phyloP scores from a whole-genome alignment of 75 land plant genomes.

The Pseudotsuga menziesii region DNA sequence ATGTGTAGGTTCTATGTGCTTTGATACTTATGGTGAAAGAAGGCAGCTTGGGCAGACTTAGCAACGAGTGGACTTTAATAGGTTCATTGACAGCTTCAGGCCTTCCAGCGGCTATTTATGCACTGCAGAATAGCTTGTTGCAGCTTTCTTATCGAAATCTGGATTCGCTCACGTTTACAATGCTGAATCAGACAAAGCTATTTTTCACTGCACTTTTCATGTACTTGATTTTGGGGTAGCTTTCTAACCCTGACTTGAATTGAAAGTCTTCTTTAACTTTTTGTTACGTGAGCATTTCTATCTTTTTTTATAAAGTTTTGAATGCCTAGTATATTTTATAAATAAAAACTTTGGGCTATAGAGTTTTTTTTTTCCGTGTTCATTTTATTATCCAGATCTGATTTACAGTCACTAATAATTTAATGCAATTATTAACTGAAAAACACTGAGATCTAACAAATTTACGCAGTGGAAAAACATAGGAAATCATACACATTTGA shows the following conservation, averaged over 20 bases:
- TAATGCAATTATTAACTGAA: no score
- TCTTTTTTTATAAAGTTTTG: no score
- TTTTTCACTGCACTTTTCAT: conserved; percentile 92
- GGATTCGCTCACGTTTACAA: conserved; percentile 95
- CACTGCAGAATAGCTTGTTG: conserved; percentile 89
- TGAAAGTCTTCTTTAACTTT: neutral
- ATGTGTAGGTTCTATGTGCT: conserved; percentile 67
- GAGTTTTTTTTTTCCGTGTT: neutral
- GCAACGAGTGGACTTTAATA: conserved; percentile 72
- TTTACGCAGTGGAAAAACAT: no score
- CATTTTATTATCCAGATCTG: no score
- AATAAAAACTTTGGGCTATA: no score
- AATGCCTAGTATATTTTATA: no score
- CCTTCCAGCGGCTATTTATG: conserved; percentile 96
- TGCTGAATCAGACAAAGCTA: conserved; percentile 95
- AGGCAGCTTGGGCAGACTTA: conserved; percentile 55
- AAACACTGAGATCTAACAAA: no score
- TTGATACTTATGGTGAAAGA: conserved; percentile 58
- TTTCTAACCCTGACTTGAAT: neutral
- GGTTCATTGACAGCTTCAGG: conserved; percentile 89
- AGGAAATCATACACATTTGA: no score
- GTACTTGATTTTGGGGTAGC: conserved; percentile 79
- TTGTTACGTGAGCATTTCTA: no score
- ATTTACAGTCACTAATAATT: no score
- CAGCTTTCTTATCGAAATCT: conserved; percentile 95